Percentiles rank a stretch among this genome's conserved stretches.
phyloP scores from a whole-genome alignment of 371 early-diverging fungal species.

The Antonospora locustae region DNA sequence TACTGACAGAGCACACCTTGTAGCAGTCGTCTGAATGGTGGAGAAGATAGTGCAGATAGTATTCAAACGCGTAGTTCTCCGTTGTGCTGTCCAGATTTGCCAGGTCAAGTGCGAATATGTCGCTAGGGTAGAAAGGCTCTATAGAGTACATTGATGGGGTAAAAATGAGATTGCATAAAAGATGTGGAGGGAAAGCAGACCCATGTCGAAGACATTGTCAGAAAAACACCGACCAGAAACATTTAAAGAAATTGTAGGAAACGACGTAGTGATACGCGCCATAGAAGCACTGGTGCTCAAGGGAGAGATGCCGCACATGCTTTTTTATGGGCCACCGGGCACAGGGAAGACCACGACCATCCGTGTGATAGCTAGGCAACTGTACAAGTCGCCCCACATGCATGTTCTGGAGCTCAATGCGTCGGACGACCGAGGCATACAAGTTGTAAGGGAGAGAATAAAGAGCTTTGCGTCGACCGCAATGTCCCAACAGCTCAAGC shows the following conservation, averaged over 20 bases:
- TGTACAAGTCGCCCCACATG: slow-evolving; percentile 68
- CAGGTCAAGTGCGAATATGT: slow-evolving; percentile 37
- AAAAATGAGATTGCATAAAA: slow-evolving; percentile 3
- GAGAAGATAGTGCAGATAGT: slow-evolving; percentile 45
- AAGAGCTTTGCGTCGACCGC: slow-evolving; percentile 78
- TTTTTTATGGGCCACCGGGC: slow-evolving; percentile 93
- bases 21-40: slow-evolving; percentile 32
- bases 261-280: slow-evolving; percentile 42
- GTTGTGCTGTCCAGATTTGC: slow-evolving; percentile 43
- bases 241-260: slow-evolving; percentile 50
- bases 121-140: slow-evolving; percentile 23
- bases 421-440: slow-evolving; percentile 92
- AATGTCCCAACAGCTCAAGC: slow-evolving; percentile 71
- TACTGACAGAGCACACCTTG: background rate
- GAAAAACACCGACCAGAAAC: slow-evolving; percentile 53
- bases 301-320: slow-evolving; percentile 74
- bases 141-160: slow-evolving; percentile 19
- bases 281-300: slow-evolving; percentile 18
- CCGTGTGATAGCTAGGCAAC: slow-evolving; percentile 66
- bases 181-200: too few species aligned
- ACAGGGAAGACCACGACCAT: slow-evolving; percentile 92
- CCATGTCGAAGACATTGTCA: slow-evolving; percentile 22
- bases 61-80: slow-evolving; percentile 44
- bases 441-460: slow-evolving; percentile 78
- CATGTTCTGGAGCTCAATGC: slow-evolving; percentile 92